Evolutionary conservation across 345 rosid species (phyloP).

Genomic region (Aethionema arabicum): DNA sequence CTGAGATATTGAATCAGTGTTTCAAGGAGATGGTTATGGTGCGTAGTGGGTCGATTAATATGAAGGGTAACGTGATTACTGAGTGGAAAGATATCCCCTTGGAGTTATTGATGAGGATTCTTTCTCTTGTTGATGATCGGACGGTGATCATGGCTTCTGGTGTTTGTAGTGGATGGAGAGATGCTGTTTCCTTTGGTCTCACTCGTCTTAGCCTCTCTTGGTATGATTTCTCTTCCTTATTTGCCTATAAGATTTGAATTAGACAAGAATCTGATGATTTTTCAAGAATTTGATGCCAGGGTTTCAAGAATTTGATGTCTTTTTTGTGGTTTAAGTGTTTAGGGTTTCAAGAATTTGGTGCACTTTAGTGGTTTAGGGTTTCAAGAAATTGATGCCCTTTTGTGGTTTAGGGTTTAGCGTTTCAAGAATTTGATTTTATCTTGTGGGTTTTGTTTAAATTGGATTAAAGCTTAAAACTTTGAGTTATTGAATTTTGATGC

Average conservation of each 20-base stretch:
- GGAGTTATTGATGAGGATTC: conserved; percentile 72
- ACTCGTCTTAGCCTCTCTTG: conserved; percentile 77
- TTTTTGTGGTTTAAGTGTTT: no score
- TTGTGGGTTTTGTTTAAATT: no score
- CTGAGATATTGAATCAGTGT: neutral
- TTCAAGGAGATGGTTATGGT: conserved; percentile 49
- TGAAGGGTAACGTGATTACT: conserved; percentile 46
- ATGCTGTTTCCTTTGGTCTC: conserved; percentile 72
- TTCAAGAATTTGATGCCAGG: no score
- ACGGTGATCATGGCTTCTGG: conserved; percentile 76
- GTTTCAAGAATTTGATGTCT: no score
- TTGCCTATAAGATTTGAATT: neutral
- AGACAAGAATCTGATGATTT: no score
- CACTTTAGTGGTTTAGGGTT: no score
- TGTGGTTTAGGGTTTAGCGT: no score
- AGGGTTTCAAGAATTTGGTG: no score
- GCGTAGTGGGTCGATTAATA: conserved; percentile 32
- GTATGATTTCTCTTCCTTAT: conserved; percentile 40
- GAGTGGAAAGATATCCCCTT: conserved; percentile 93
- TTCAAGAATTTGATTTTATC: no score
- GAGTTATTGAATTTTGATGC: no score
- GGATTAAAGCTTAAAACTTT: no score
- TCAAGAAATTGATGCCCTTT: no score
- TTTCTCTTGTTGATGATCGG: conserved; percentile 76
- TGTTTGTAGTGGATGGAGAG: conserved; percentile 93